Base-by-base conservation (phyloP, 1,139 yeast genomes). In the Taphrina wiesneri region DNA sequence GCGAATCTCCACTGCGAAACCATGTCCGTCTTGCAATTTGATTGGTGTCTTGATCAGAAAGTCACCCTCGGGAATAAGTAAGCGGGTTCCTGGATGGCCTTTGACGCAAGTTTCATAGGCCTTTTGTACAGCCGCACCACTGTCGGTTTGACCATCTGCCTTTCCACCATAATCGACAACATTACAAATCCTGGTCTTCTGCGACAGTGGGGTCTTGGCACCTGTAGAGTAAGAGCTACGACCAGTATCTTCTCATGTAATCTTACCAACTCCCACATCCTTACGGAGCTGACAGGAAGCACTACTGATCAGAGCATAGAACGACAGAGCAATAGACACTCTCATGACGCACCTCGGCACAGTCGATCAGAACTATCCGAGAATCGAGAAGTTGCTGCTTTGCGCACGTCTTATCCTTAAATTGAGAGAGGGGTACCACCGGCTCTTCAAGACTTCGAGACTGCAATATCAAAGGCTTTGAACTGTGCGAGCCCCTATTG, bases 151-250 rank as follows among this genome's bases (percentile, higher is more conserved):
- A 2, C 54, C 54, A 15, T 49, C 54, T 2, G 54, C 36, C 21
- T 49, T 49, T n/a, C 36, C 54, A 26, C 54, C 54, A 26, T 28
- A 49, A 17, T 49, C 54, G 7, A 17, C 34, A 15, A 49, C 28
- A 39, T 49, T 49, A 19, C 54, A 49, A 28, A 49, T 30, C 23
- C 17, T 49, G 54, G 54, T 49, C 19, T 49, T 49, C 54, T 49
- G 34, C 2, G 34, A 25, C 17, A 49, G 11, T 17, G 54, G 54
- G 17, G 54, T 49, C 26, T 17, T 19, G 21, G 54, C 54, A 49
- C 54, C 54, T 49, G 9, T 11, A 1, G 17, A 2, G 7, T 45
- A 7, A 39, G 43, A 39, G 6, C 6, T n/a, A n/a, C 17, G n/a
- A n/a, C n/a, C n/a, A n/a, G n/a, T n/a, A n/a, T 13, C n/a, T 39